Conservation (phyloP, 805 yeast genomes). For the Candida lessepsii region DNA sequence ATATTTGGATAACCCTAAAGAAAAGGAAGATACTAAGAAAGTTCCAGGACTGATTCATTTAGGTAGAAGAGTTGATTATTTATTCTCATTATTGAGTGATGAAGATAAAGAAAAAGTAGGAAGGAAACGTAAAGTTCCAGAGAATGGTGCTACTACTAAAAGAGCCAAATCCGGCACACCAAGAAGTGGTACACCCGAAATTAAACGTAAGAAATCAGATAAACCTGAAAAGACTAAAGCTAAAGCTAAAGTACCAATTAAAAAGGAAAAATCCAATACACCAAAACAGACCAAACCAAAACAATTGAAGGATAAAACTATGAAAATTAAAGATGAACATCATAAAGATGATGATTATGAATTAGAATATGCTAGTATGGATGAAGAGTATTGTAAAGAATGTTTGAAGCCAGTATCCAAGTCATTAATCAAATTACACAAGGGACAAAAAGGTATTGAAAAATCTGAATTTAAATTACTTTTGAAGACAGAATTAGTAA, state of each 20-base stretch:
- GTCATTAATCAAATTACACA: constrained; percentile 63
- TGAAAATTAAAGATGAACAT: constrained; percentile 14
- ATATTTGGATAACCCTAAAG: constrained; percentile 51
- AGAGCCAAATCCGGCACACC: constrained; percentile 16
- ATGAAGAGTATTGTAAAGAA: constrained; percentile 64
- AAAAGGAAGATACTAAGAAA: constrained; percentile 45
- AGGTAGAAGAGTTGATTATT: constrained; percentile 86
- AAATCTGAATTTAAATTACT: constrained; percentile 76
- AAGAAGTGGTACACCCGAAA: constrained; percentile 10
- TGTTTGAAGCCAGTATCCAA: constrained; percentile 64
- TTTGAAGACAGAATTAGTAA: constrained; percentile 63
- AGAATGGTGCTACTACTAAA: constrained; percentile 11
- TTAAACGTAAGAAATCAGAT: constrained; percentile 6
- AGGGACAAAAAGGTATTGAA: constrained; percentile 71
- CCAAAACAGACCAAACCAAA: constrained; percentile 13
- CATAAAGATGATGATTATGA: constrained; percentile 23
- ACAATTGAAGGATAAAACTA: constrained; percentile 11
- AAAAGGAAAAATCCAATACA: constrained; percentile 5
- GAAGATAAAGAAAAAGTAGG: constrained; percentile 37
- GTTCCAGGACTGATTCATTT: constrained; percentile 92
- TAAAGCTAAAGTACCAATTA: not conserved
- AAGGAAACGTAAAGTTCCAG: constrained; percentile 18
- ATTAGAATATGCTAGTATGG: constrained; percentile 74
- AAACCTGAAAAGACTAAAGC: constrained; percentile 9
- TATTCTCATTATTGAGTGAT: constrained; percentile 68